Evolutionary conservation across 2,329 filamentous ascomycete genomes (phyloP), one percentile per base, ranked within the genome.

Genomic region (Cladophialophora psammophila): DNA sequence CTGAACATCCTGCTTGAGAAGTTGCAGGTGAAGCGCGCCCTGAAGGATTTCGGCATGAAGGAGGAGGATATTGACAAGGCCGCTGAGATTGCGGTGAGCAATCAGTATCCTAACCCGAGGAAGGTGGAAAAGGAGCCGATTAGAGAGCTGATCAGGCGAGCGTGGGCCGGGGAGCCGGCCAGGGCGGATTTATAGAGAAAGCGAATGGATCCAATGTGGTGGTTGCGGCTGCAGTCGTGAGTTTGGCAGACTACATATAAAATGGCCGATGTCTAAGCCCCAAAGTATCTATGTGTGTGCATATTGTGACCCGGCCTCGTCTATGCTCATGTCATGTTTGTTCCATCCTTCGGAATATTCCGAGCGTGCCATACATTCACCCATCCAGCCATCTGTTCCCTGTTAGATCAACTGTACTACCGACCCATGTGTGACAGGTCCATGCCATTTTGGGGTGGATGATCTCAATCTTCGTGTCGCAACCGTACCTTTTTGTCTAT

Each of bases 51-150:
- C 71, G 87, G 87, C 0, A 85, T 89, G 82, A 84, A 85, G 75
- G 86, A 88, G 72, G 82, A 83, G 36, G 84, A 87, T 73, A 80
- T 89, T n/a, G 86, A 87, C 53, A 85, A 83, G 75, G 87, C 85
- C 1, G 85, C 84, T 2, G 85, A 88, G 65, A 85, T 88, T 73
- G 86, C 86, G 8, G 80, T 87, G 3, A 78, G 78, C 36, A 88
- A 87, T 69, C 82, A 85, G 10, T 89, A 89, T 73, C 85, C 83
- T 79, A 89, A 89, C 71, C 87, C 87, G 0, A 78, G 87, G 48
- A 75, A 77, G 7, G 78, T 89, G 62, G 83, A 88, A 76, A 81
- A 78, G 58, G 79, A 77, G 6, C 79, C 79, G 0, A 82, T 89
- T 55, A 78, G 83, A 42, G 86, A 89, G 74, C 73, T 88, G 68